These are phyloP conservation scores for Suillus subalutaceus DNA, from an alignment of 768 basidiomycete species.

Conservation along the genomic window DNA sequence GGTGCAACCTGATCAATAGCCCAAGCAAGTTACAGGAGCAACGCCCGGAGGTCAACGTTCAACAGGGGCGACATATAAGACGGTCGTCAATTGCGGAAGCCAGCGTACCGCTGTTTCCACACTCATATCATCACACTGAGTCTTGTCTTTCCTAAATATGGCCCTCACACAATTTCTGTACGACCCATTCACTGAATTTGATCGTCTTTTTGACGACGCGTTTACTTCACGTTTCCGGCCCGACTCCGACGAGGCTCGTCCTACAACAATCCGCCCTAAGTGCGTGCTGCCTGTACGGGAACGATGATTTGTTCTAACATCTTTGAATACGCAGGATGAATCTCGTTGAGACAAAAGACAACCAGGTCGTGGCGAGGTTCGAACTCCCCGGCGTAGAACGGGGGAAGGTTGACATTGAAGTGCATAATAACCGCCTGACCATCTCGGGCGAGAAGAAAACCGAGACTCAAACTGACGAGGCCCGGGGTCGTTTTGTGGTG, in stretches of 20 bases:
- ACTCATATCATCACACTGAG: not conserved
- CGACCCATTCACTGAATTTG: slow-evolving; percentile 47
- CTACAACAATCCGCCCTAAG: slow-evolving; percentile 26
- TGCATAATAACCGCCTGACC: slow-evolving; percentile 48
- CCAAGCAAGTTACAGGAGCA: not conserved
- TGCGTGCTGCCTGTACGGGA: not conserved
- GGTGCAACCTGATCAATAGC: not conserved
- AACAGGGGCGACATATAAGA: not conserved
- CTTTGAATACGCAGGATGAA: slow-evolving; percentile 40
- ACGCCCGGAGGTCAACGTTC: not conserved
- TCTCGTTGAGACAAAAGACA: slow-evolving; percentile 46
- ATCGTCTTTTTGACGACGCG: slow-evolving; percentile 47
- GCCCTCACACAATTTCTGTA: slow-evolving; percentile 39
- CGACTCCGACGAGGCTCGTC: not conserved
- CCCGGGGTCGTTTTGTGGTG: slow-evolving; percentile 38
- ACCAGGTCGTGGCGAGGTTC: slow-evolving; percentile 51
- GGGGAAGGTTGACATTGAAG: slow-evolving; percentile 48
- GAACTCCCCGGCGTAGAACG: slow-evolving; percentile 59
- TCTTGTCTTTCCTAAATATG: not conserved
- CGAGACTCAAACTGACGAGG: slow-evolving; percentile 34
- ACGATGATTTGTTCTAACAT: not conserved
- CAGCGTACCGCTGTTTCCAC: not conserved
- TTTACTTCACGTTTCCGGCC: slow-evolving; percentile 24
- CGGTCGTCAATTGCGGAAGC: not conserved
- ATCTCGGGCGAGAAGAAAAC: slow-evolving; percentile 45